Conservation (phyloP, 495 filamentous ascomycete species). For the Podospora appendiculata region DNA sequence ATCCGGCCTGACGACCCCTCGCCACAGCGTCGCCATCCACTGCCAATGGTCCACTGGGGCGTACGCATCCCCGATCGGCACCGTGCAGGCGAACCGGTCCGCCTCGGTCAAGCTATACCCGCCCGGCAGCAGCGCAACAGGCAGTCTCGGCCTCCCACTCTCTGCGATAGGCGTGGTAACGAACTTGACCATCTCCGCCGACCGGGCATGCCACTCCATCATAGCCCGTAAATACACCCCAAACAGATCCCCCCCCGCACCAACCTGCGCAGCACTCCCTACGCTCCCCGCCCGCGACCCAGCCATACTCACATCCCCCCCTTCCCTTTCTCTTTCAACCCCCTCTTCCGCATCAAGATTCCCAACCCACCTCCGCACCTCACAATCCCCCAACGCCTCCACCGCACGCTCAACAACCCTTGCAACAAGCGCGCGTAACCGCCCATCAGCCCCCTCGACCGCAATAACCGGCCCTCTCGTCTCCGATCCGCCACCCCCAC, state of each 20-base stretch:
- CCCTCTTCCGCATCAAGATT: constrained; percentile 1
- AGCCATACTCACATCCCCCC: not conserved
- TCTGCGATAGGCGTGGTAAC: constrained; percentile 36
- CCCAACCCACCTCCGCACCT: constrained; percentile 44
- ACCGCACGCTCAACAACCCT: constrained; percentile 56
- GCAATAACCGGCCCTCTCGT: constrained; percentile 72
- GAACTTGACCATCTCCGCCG: constrained; percentile 55
- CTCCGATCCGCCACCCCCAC: constrained; percentile 29
- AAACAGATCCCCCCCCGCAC: constrained; percentile 30
- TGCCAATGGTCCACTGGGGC: constrained; percentile 89
- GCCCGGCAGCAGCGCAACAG: constrained; percentile 62
- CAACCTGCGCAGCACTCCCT: not conserved
- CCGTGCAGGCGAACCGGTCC: constrained; percentile 61
- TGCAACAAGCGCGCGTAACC: constrained; percentile 46
- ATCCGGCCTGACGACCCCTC: constrained; percentile 78
- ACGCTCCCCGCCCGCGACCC: constrained; percentile 2
- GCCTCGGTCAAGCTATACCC: constrained; percentile 70
- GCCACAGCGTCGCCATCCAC: constrained; percentile 95
- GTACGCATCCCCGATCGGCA: constrained; percentile 72
- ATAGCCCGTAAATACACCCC: constrained; percentile 64
- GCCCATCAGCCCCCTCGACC: constrained; percentile 63
- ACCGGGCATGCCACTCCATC: constrained; percentile 61
- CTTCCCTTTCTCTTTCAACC: constrained; percentile 2
- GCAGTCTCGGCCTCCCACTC: constrained; percentile 28
- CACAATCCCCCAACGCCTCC: constrained; percentile 47